These are phyloP conservation scores for Microstegium vimineum DNA, from an alignment of 176 grass and related monocot genomes.

Conservation along the genomic window DNA sequence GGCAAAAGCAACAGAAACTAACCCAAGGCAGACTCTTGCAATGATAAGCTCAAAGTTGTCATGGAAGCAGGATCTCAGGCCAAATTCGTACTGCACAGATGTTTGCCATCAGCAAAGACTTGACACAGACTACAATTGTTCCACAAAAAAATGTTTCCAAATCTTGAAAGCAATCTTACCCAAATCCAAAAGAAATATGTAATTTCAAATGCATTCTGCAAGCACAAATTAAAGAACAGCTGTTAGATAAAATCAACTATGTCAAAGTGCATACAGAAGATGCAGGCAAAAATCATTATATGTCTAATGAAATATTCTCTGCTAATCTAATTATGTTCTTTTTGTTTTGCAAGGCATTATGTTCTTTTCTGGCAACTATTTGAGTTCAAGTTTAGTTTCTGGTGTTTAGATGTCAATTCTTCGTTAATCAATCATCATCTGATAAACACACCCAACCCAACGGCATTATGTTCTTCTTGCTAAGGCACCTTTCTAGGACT, in stretches of 20 bases:
- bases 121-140: not conserved
- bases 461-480: too few species aligned
- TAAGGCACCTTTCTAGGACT: not conserved
- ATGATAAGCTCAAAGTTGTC: slow-evolving; percentile 26
- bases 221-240: too few species aligned
- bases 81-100: slow-evolving; percentile 53
- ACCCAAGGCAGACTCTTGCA: too few species aligned
- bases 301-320: not conserved
- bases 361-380: not conserved
- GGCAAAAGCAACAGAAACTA: too few species aligned
- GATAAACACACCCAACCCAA: not conserved
- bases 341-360: not conserved
- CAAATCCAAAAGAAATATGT: slow-evolving; percentile 68
- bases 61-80: slow-evolving; percentile 59
- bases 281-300: not conserved
- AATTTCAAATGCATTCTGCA: too few species aligned
- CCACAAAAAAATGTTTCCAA: not conserved
- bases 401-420: not conserved
- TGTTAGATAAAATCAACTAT: too few species aligned
- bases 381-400: not conserved
- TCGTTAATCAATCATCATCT: not conserved
- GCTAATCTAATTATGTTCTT: not conserved
- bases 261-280: not conserved
- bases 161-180: slow-evolving; percentile 31
- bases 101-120: not conserved